A percentile compares a stretch with the other conserved stretches of the same genome.
Evolutionary conservation across 164 flowering plant genomes (phyloP).

Genomic region (Platanus orientalis): DNA sequence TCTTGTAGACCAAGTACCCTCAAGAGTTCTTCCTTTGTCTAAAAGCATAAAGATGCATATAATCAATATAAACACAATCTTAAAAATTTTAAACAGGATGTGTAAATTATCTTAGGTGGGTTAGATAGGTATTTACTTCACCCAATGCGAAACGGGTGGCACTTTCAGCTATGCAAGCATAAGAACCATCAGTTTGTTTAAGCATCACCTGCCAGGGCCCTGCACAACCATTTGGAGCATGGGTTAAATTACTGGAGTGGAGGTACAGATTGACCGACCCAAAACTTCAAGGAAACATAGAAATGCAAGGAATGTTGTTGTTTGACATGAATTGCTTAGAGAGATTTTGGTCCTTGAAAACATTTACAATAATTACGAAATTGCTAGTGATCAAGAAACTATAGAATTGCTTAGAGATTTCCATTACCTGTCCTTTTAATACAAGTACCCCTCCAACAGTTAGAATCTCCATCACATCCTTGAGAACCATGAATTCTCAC

Average conservation of each 20-base stretch:
- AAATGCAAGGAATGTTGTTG: no score
- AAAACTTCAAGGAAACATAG: no score
- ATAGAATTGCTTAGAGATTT: no score
- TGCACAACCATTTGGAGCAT: constrained; percentile 21
- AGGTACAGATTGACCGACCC: neutral
- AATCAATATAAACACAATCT: neutral
- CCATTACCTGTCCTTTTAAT: no score
- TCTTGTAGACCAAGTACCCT: constrained; percentile 93
- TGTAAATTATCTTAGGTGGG: neutral
- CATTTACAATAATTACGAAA: no score
- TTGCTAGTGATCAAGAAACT: no score
- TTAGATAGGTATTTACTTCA: constrained; percentile 49
- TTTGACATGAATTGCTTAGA: no score
- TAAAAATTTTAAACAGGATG: neutral
- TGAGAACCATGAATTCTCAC: no score
- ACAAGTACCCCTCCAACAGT: no score
- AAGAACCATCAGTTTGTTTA: constrained; percentile 87
- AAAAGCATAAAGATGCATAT: constrained; percentile 4
- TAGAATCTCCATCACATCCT: no score
- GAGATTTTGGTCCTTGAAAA: no score
- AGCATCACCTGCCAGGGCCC: constrained; percentile 99
- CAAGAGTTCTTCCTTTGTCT: constrained; percentile 95
- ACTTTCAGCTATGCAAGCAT: constrained; percentile 90
- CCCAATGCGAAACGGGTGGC: constrained; percentile 81
- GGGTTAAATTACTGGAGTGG: neutral